Base-by-base conservation (phyloP, 257 asterid genomes). In the Solanum commersonii region DNA sequence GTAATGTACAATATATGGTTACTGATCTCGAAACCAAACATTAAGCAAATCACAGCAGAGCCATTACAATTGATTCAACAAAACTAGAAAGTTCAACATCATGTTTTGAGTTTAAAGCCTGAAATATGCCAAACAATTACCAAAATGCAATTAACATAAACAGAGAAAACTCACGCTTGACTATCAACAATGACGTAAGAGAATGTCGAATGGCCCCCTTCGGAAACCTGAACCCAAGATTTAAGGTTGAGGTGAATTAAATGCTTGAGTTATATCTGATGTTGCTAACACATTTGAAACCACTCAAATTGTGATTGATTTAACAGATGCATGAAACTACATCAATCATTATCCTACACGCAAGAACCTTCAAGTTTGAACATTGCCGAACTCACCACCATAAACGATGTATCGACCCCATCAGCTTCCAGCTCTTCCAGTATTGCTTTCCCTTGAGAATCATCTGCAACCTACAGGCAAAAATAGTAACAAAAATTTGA, bases 121-220 rank as follows among this genome's bases (percentile, higher is more conserved):
- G 31, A 40, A n/a, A 78, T 42, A 25, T 78, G 35, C 60, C 63
- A 78, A 78, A 6, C 34, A 67, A 85, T 23, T 10, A 85, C 82
- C 29, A 85, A 22, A 37, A n/a, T 22, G 37, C 59, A 87, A 20
- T 63, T 18, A 71, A 81, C 77, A 33, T 87, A 88, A 68, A 88
- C 29, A 29, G 83, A 49, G 90, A 81, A 87, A 72, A 87, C 99
- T 94, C 91, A 97, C 99, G 94, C 95, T 91, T 97, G 90, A 6
- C 88, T 96, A 93, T 97, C 99, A 29, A 97, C 99, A 87, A 97
- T 95, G 89, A 97, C 60, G 89, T 97, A 97, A 88, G 98, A 94
- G 93, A 97, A 97, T 29, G 99, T 97, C 40, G 99, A 96, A 92
- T 96, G 96, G 87, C 99, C 99, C 65, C 98, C 98, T 88, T 95